These are phyloP conservation scores for Aspergillus ustus DNA, from an alignment of 2,329 filamentous ascomycete species.

Conservation along the genomic window DNA sequence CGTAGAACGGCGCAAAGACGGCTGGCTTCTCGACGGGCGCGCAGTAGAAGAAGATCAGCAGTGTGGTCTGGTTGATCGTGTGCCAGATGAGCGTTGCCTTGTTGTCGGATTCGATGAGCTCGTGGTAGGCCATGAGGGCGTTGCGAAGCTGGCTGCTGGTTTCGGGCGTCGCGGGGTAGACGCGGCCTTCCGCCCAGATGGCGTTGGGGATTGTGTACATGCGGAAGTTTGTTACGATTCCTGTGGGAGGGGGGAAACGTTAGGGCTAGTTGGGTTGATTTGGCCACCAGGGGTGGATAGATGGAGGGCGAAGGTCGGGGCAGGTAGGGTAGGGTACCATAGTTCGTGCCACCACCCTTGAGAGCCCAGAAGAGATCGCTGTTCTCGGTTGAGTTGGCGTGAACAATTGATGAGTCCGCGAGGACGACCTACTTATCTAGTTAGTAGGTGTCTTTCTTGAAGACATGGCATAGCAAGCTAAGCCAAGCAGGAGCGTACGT, in stretches of 20 bases:
- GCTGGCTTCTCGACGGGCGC: slow-evolving; percentile 11
- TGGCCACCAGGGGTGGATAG: background rate
- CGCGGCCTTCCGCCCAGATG: slow-evolving; percentile 20
- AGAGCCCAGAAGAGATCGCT: slow-evolving; percentile 38
- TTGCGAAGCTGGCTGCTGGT: slow-evolving; percentile 4
- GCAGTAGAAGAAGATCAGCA: slow-evolving; percentile 14
- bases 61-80: background rate
- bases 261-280: no score
- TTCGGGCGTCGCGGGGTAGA: slow-evolving; percentile 11
- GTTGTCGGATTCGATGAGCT: slow-evolving; percentile 14
- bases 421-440: slow-evolving; percentile 21
- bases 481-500: background rate
- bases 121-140: slow-evolving; percentile 13
- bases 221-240: slow-evolving; percentile 23
- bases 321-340: slow-evolving; percentile 23
- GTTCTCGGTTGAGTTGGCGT: slow-evolving; percentile 24
- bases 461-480: no score
- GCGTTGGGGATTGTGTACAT: slow-evolving; percentile 21
- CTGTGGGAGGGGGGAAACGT: background rate
- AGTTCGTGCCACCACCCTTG: slow-evolving; percentile 36
- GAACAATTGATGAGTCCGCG: slow-evolving; percentile 22
- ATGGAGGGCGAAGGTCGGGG: no score
- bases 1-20: slow-evolving; percentile 9
- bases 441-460: no score
- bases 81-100: slow-evolving; percentile 12